phyloP scores from a whole-genome alignment of 805 yeast species.

The Torulaspora indica region DNA sequence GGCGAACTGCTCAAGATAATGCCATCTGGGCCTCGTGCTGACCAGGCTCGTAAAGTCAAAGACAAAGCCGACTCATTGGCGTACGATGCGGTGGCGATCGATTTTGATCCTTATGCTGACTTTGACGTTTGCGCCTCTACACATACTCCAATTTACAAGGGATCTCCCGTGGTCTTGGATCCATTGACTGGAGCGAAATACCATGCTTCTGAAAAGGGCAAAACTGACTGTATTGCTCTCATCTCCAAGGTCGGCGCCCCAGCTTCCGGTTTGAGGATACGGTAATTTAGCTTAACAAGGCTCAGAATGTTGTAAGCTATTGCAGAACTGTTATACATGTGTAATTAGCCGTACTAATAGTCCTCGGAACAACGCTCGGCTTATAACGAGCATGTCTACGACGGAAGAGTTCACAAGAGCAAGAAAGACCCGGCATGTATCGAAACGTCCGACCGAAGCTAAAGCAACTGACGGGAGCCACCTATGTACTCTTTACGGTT shows the following conservation, averaged over 20 bases:
- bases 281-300: constrained; percentile 11
- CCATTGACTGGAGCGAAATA: constrained; percentile 89
- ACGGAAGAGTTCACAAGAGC: neutral
- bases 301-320: neutral
- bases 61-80: constrained; percentile 73
- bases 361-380: neutral
- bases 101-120: constrained; percentile 87
- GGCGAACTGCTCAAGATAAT: constrained; percentile 69
- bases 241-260: constrained; percentile 84
- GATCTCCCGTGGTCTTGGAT: constrained; percentile 62
- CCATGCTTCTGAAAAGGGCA: constrained; percentile 70
- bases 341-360: constrained; percentile 1
- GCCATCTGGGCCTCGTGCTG: constrained; percentile 74
- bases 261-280: constrained; percentile 77
- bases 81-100: constrained; percentile 82
- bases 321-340: constrained; percentile 1
- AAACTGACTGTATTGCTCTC: constrained; percentile 66
- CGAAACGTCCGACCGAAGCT: no score
- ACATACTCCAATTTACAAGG: constrained; percentile 82
- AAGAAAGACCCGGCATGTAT: neutral
- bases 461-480: no score
- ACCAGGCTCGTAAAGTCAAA: constrained; percentile 80
- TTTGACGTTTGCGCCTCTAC: constrained; percentile 87
- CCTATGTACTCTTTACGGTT: no score
- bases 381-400: neutral